Evolutionary conservation across 306 rosid genomes (phyloP), one percentile per base, ranked within the genome.

Genomic region (Ziziphus jujuba): DNA sequence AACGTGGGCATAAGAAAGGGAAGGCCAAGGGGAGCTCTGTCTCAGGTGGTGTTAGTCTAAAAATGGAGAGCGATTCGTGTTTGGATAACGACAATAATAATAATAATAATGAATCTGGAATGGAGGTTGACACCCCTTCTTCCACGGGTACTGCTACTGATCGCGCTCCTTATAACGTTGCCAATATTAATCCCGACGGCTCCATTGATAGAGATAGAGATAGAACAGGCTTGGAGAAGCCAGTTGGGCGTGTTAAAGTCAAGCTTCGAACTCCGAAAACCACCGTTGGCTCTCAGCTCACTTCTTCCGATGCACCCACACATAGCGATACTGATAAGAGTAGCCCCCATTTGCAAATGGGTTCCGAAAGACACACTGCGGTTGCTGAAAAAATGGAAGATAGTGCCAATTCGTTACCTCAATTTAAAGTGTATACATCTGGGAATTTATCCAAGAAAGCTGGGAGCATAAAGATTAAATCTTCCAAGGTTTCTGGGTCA

Each of bases 301-400:
- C 84, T 50, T 84, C 91, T 52, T 87, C 92, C 1, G 96, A 91
- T 77, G 91, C 84, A 55, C 89, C 78, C 40, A 74, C 95, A 5
- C 90, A 83, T 31, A 90, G 97, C 71, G 98, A 88, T 67, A 88
- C 98, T 22, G 98, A 89, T 54, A 86, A 78, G 84, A 92, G 93
- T 71, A 83, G 93, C 76, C 93, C 78, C 66, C 95, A 82, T 65
- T 75, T 79, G 45, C 91, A 80, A 69, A 75, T 79, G 31, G 88
- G 90, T 45, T 82, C 82, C 65, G 93, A 85, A 28, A 92, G 65
- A 67, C 87, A 75, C 33, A 67, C 81, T 64, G 25, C 67, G 4
- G 73, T 61, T 70, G 56, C 77, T 0, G 96, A 91, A 48, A 87
- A 79, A 73, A 81, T 50, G 55, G 93, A 90, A 76, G 97, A 93